Evolutionary conservation across 2,329 filamentous ascomycete genomes (phyloP).

Genomic region (Colletotrichum phormii): DNA sequence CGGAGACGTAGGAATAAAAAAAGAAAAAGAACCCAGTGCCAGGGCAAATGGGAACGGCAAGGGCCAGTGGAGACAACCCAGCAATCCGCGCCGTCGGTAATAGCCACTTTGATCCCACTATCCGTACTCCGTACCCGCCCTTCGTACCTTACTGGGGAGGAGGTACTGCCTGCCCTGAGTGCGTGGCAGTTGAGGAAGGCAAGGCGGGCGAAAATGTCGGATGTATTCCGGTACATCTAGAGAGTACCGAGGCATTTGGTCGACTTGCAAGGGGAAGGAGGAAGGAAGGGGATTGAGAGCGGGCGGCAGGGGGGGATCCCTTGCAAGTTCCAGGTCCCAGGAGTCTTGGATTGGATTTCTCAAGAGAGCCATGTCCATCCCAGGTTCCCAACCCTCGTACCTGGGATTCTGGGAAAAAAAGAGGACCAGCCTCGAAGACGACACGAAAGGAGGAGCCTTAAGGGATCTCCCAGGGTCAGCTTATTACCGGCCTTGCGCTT

Average conservation of each 20-base stretch:
- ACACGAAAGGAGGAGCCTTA: background rate
- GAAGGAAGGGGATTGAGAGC: background rate
- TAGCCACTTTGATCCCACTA: background rate
- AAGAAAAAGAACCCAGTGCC: background rate
- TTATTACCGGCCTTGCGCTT: background rate
- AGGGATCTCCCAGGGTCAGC: background rate
- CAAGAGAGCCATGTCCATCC: background rate
- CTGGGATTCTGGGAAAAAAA: constrained; percentile 3
- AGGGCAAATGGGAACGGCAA: constrained; percentile 21
- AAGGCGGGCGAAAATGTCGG: too few relatives aligned
- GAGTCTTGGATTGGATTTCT: constrained; percentile 2
- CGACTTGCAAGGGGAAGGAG: background rate
- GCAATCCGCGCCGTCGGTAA: constrained; percentile 33
- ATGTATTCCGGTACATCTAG: background rate
- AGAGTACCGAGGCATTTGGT: background rate
- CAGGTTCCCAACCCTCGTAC: background rate
- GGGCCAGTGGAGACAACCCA: constrained; percentile 34
- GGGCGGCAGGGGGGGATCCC: constrained; percentile 8
- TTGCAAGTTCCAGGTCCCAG: constrained; percentile 16
- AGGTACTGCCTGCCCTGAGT: background rate
- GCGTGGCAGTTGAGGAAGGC: background rate
- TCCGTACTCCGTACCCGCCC: background rate
- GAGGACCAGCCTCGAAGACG: background rate
- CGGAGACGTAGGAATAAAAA: constrained; percentile 19
- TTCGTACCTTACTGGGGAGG: background rate